Evolutionary conservation across 495 filamentous ascomycete genomes (phyloP).

Genomic region (Entonaema liquescens): DNA sequence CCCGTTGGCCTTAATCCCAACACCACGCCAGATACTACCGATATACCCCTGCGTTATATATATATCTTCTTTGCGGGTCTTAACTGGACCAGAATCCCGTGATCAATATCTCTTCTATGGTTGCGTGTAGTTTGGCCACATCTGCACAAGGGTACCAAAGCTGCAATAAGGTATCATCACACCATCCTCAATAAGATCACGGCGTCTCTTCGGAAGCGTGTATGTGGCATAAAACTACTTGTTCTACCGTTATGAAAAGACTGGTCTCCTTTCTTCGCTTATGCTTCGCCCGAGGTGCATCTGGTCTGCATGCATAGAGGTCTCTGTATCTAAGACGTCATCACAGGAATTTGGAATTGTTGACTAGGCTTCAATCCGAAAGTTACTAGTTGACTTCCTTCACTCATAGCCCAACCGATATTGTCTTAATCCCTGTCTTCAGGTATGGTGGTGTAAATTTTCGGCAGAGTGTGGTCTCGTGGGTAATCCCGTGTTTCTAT

Average conservation of each 20-base stretch:
- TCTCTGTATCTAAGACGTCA: constrained; percentile 21
- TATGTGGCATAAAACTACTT: background rate
- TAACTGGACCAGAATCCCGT: background rate
- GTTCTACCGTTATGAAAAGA: background rate
- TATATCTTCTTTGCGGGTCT: background rate
- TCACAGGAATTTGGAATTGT: constrained; percentile 31
- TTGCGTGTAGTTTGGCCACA: background rate
- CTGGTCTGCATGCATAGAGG: constrained; percentile 6
- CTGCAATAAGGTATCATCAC: background rate
- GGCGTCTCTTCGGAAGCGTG: constrained; percentile 14
- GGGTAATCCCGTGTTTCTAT: background rate
- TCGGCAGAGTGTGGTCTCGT: constrained; percentile 6
- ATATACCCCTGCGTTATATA: background rate
- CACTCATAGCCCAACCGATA: background rate
- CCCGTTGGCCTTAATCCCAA: background rate
- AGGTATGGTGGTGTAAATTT: background rate
- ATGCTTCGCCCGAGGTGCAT: background rate
- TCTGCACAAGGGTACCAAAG: background rate
- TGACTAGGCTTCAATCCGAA: constrained; percentile 1
- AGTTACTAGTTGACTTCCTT: background rate
- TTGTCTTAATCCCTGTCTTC: background rate
- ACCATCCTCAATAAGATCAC: constrained; percentile 16
- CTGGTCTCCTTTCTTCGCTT: background rate
- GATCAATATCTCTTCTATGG: background rate
- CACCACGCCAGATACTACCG: background rate